These are phyloP conservation scores for Cajanus cajan DNA, from an alignment of 306 rosid species.

Conservation along the genomic window DNA sequence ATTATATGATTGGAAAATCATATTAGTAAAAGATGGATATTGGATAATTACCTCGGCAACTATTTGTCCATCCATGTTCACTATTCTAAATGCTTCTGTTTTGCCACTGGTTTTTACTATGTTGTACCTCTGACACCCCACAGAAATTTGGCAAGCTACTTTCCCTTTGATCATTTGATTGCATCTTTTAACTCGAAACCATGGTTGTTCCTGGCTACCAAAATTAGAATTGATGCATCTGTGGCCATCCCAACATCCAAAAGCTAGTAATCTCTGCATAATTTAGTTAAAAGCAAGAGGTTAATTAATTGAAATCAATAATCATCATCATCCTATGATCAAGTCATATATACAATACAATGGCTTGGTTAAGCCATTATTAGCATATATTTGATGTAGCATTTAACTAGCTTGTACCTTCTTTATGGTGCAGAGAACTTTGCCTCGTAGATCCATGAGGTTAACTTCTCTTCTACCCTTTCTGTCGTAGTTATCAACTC, in stretches of 20 bases:
- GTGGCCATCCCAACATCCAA: slow-evolving; percentile 79
- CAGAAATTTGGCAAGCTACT: slow-evolving; percentile 54
- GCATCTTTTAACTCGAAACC: slow-evolving; percentile 64
- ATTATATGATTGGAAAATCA: no score
- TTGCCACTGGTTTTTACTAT: slow-evolving; percentile 47
- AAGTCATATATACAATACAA: neutral
- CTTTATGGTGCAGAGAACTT: slow-evolving; percentile 53
- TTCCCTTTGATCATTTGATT: slow-evolving; percentile 39
- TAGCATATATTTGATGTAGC: neutral
- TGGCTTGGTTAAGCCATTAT: neutral
- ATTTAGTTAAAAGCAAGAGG: neutral
- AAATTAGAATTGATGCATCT: slow-evolving; percentile 31
- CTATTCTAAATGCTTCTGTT: slow-evolving; percentile 48
- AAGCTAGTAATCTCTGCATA: slow-evolving; percentile 56
- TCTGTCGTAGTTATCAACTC: slow-evolving; percentile 78
- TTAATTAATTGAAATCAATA: neutral
- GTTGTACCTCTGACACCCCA: slow-evolving; percentile 50
- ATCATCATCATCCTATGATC: neutral
- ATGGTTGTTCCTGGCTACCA: slow-evolving; percentile 39
- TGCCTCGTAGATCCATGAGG: slow-evolving; percentile 85
- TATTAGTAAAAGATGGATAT: no score
- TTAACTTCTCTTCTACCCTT: slow-evolving; percentile 68
- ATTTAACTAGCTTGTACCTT: slow-evolving; percentile 40
- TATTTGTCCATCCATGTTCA: slow-evolving; percentile 44
- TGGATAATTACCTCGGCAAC: slow-evolving; percentile 68